phyloP scores from a whole-genome alignment of 2,329 filamentous ascomycete genomes.

The Colletotrichum sp. region DNA sequence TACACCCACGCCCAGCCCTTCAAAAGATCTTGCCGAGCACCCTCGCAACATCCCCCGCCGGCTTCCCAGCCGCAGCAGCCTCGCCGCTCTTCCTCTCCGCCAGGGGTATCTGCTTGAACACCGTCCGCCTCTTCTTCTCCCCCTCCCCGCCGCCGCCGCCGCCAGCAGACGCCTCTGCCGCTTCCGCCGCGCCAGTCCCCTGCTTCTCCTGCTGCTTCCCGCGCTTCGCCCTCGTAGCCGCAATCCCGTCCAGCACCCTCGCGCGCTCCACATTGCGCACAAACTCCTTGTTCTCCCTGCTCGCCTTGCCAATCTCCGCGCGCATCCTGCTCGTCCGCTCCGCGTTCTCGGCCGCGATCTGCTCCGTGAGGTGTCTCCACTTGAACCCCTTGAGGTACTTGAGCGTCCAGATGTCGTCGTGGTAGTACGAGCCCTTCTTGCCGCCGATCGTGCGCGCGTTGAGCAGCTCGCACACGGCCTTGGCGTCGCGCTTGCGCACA shows the following conservation, averaged over 20 bases:
- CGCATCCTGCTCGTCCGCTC: conserved; percentile 77
- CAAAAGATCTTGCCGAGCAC: conserved; percentile 71
- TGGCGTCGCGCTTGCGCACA: conserved; percentile 75
- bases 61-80: conserved; percentile 50
- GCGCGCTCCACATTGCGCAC: conserved; percentile 79
- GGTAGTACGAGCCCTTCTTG: conserved; percentile 83
- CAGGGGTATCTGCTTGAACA: conserved; percentile 72
- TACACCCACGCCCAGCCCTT: neutral
- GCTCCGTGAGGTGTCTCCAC: conserved; percentile 77
- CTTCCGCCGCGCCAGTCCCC: conserved; percentile 1
- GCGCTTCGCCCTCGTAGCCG: conserved; percentile 58
- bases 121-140: conserved; percentile 42
- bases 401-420: conserved; percentile 87
- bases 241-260: conserved; percentile 80
- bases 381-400: conserved; percentile 85
- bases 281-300: conserved; percentile 82
- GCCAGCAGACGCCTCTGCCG: conserved; percentile 1
- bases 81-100: conserved; percentile 52
- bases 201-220: conserved; percentile 37
- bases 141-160: conserved; percentile 17
- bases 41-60: conserved; percentile 62
- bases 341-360: conserved; percentile 82
- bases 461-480: conserved; percentile 75
- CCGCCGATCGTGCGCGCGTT: conserved; percentile 82
- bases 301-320: conserved; percentile 77